These are phyloP conservation scores for Daldinia caldariorum DNA, from an alignment of 495 filamentous ascomycete species.

Conservation along the genomic window DNA sequence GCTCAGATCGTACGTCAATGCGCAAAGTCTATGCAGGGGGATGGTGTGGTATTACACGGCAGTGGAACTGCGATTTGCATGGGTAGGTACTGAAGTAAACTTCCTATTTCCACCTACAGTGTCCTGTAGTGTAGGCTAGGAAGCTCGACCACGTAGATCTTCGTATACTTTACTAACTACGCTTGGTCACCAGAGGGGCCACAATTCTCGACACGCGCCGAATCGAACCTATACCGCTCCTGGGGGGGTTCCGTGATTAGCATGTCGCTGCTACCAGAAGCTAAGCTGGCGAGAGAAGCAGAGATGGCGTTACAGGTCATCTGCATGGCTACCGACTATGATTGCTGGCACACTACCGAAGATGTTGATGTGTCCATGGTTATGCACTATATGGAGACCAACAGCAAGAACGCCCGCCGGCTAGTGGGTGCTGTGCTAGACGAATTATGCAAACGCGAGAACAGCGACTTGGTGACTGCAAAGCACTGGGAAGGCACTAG, in stretches of 20 bases:
- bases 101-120: neutral
- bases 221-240: constrained; percentile 90
- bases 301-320: constrained; percentile 98
- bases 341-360: constrained; percentile 85
- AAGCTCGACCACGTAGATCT: neutral
- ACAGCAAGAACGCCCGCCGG: constrained; percentile 83
- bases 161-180: constrained; percentile 3
- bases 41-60: constrained; percentile 80
- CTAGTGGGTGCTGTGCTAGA: constrained; percentile 89
- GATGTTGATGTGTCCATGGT: constrained; percentile 97
- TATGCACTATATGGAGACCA: constrained; percentile 94
- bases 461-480: constrained; percentile 78
- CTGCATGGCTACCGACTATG: constrained; percentile 99
- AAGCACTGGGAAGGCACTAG: constrained; percentile 74
- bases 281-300: constrained; percentile 94
- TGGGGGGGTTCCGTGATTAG: constrained; percentile 95
- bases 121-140: neutral
- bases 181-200: constrained; percentile 73
- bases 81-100: constrained; percentile 62
- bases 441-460: constrained; percentile 78
- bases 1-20: constrained; percentile 75
- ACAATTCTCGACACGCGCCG: constrained; percentile 96
- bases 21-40: constrained; percentile 79
- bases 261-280: constrained; percentile 96
- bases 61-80: constrained; percentile 88